Conservation (phyloP, 2,329 filamentous ascomycete species). For the Trichoderma guizhouense region DNA sequence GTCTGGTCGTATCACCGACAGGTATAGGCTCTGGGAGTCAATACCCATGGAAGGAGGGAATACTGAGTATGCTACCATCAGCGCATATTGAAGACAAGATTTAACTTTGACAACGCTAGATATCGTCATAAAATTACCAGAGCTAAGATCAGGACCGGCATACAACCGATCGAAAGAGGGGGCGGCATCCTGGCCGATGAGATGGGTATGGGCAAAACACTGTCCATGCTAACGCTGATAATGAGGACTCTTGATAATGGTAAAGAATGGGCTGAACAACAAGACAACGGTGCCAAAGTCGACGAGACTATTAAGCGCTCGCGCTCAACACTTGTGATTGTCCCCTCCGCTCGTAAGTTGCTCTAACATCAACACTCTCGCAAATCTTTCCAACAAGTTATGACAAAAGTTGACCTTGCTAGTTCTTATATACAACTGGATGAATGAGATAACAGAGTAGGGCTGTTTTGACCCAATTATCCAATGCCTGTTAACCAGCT, state of each 20-base stretch:
- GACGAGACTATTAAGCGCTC: constrained; percentile 23
- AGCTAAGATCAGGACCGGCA: constrained; percentile 28
- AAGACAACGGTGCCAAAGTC: constrained; percentile 20
- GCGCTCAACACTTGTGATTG: constrained; percentile 43
- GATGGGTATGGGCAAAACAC: constrained; percentile 59
- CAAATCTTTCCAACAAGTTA: background rate
- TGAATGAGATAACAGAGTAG: constrained; percentile 37
- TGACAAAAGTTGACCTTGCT: constrained; percentile 15
- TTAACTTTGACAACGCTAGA: constrained; percentile 17
- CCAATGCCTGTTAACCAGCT: background rate
- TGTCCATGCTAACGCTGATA: constrained; percentile 50
- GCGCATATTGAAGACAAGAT: background rate
- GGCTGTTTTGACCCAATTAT: background rate
- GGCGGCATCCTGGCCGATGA: constrained; percentile 57
- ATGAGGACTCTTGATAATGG: constrained; percentile 39
- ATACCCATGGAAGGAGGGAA: constrained; percentile 22
- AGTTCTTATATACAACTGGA: constrained; percentile 42
- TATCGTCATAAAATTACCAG: constrained; percentile 40
- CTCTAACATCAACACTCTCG: background rate
- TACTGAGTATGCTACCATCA: constrained; percentile 25
- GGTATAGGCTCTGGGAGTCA: constrained; percentile 34
- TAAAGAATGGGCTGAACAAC: constrained; percentile 32
- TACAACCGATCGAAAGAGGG: constrained; percentile 32
- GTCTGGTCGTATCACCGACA: constrained; percentile 30
- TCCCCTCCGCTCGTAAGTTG: constrained; percentile 40